phyloP scores from a whole-genome alignment of 2,329 filamentous ascomycete genomes.

The Cryphonectria radicalis region DNA sequence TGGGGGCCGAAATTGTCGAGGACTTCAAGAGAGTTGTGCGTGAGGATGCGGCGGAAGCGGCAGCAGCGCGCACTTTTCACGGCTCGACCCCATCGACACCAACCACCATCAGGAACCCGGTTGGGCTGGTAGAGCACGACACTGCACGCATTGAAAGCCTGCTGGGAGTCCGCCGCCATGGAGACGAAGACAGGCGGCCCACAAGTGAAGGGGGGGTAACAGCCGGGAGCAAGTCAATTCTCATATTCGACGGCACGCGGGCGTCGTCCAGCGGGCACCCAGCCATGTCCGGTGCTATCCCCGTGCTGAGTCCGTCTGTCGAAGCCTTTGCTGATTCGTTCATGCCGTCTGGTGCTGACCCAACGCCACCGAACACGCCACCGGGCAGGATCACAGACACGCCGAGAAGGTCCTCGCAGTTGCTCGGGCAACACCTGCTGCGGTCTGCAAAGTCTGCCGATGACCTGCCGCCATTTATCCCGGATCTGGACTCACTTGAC shows the following conservation, averaged over 20 bases:
- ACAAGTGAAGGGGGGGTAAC: constrained; percentile 66
- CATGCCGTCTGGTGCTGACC: constrained; percentile 53
- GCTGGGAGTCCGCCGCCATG: constrained; percentile 42
- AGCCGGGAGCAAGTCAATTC: constrained; percentile 83
- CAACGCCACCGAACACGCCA: constrained; percentile 66
- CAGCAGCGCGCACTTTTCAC: constrained; percentile 36
- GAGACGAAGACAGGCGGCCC: constrained; percentile 43
- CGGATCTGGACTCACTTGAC: constrained; percentile 49
- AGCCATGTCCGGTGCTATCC: constrained; percentile 55
- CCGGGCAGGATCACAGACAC: constrained; percentile 51
- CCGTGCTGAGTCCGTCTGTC: constrained; percentile 49
- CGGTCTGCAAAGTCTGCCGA: constrained; percentile 43
- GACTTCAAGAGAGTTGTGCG: constrained; percentile 78
- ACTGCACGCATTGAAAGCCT: constrained; percentile 49
- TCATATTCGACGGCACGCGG: constrained; percentile 77
- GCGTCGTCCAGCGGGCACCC: constrained; percentile 47
- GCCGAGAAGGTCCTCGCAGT: constrained; percentile 59
- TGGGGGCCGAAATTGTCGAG: constrained; percentile 78
- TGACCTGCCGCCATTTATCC: constrained; percentile 52
- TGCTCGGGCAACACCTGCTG: constrained; percentile 53
- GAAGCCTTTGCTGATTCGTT: constrained; percentile 60
- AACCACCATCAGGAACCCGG: constrained; percentile 32
- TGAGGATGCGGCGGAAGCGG: constrained; percentile 60
- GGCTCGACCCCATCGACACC: constrained; percentile 34
- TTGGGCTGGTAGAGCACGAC: constrained; percentile 46